Evolutionary conservation across 1,139 yeast genomes (phyloP).

Genomic region (Yamadazyma mexicana): DNA sequence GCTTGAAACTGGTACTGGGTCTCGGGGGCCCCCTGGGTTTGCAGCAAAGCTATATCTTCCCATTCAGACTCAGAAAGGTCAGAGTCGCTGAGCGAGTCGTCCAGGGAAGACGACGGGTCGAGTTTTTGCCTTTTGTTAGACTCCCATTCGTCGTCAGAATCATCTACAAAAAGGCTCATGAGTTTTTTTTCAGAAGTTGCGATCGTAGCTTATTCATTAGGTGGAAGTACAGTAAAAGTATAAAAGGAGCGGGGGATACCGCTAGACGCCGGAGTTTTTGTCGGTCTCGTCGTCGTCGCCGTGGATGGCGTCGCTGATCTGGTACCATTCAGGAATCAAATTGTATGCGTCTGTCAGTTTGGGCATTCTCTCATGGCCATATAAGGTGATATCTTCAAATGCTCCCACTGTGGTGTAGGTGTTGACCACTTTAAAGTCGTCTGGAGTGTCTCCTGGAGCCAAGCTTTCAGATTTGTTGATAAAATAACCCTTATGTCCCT

Average conservation of each 20-base stretch:
- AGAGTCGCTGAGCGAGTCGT: conserved; percentile 1
- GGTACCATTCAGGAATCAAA: conserved; percentile 35
- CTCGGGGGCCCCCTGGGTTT: no score
- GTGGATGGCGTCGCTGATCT: conserved; percentile 34
- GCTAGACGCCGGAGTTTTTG: no score
- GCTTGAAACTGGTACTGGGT: no score
- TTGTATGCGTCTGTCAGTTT: conserved; percentile 34
- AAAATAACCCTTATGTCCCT: conserved; percentile 29
- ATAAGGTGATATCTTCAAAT: conserved; percentile 30
- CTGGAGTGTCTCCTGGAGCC: conserved; percentile 20
- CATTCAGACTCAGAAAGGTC: conserved; percentile 9
- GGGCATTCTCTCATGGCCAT: conserved; percentile 41
- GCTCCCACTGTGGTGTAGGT: conserved; percentile 32
- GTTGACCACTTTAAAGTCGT: conserved; percentile 24
- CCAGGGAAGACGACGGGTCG: no score
- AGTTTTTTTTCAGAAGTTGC: not conserved
- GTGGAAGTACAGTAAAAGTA: no score
- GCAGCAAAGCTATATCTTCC: conserved; percentile 10
- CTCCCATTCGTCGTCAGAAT: conserved; percentile 5
- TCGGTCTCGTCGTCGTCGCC: conserved; percentile 9
- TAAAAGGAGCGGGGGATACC: no score
- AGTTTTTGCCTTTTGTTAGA: conserved; percentile 3
- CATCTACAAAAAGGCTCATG: conserved; percentile 7
- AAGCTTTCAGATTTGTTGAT: conserved; percentile 33
- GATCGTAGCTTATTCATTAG: not conserved